Evolutionary conservation across 768 basidiomycete genomes (phyloP).

Genomic region (Agaricus subrufescens): DNA sequence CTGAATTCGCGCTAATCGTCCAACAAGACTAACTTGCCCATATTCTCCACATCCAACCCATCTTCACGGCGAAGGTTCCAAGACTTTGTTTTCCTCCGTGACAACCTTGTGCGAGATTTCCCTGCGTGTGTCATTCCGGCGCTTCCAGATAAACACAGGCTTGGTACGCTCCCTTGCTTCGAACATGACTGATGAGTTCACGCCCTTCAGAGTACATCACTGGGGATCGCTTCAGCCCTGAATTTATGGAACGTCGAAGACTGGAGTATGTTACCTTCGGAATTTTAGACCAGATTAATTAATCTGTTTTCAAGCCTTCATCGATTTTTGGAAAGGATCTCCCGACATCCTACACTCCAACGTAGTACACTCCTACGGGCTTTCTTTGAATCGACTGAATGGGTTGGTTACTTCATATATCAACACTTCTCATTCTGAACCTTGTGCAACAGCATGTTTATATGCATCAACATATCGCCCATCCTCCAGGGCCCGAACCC

Average conservation of each 20-base stretch:
- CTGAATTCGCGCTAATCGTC: conserved; percentile 7
- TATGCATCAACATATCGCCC: conserved; percentile 95
- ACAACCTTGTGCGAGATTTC: conserved; percentile 86
- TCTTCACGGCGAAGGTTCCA: conserved; percentile 87
- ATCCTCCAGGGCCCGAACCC: conserved; percentile 83
- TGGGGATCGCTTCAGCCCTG: conserved; percentile 94
- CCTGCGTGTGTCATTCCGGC: conserved; percentile 98
- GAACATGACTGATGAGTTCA: background rate
- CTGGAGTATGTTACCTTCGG: conserved; percentile 57
- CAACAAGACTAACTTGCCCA: conserved; percentile 80
- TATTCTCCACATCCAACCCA: conserved; percentile 73
- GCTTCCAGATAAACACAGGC: conserved; percentile 91
- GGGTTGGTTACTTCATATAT: conserved; percentile 52
- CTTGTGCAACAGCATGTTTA: conserved; percentile 68
- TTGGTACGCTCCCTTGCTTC: conserved; percentile 55
- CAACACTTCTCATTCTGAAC: conserved; percentile 6
- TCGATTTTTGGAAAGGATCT: conserved; percentile 84
- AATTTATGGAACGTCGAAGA: conserved; percentile 93
- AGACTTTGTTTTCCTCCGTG: conserved; percentile 92
- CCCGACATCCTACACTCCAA: conserved; percentile 93
- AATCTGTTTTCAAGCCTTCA: conserved; percentile 57
- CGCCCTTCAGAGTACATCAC: conserved; percentile 81
- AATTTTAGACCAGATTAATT: background rate
- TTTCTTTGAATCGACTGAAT: conserved; percentile 97
- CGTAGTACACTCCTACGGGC: conserved; percentile 87